phyloP scores from a whole-genome alignment of 83 land plant genomes.

The Isoetes engelmannii region DNA sequence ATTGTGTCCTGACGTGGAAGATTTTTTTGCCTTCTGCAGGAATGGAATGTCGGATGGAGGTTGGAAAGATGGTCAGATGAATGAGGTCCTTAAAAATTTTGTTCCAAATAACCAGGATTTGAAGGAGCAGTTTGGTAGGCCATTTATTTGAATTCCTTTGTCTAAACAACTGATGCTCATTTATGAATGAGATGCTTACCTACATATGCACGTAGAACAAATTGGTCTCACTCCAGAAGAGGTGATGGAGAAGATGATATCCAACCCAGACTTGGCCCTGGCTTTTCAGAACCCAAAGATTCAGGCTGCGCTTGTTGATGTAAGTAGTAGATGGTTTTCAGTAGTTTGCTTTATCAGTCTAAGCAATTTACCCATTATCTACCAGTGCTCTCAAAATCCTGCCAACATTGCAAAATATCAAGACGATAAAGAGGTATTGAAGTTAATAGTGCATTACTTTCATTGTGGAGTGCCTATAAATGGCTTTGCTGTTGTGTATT shows the following conservation, averaged over 20 bases:
- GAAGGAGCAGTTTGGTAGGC: conserved; percentile 88
- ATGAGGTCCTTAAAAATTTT: conserved; percentile 73
- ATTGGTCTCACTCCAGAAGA: conserved; percentile 95
- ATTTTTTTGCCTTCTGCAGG: conserved; percentile 29
- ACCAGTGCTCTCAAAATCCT: conserved; percentile 95
- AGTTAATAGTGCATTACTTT: not conserved
- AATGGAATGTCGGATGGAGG: conserved; percentile 70
- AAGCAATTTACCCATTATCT: not conserved
- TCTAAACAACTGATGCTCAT: not conserved
- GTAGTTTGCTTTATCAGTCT: not conserved
- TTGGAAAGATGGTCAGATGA: conserved; percentile 53
- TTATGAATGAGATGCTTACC: not conserved
- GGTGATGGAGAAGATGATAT: conserved; percentile 88
- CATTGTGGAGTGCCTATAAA: not conserved
- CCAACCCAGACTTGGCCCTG: conserved; percentile 90
- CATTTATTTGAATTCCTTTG: conserved; percentile 5
- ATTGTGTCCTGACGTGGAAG: not conserved
- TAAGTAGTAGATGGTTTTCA: conserved; percentile 29
- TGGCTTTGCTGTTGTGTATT: not conserved
- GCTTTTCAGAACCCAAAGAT: conserved; percentile 96
- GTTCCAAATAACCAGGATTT: conserved; percentile 78
- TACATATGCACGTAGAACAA: conserved; percentile 54
- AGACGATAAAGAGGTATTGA: conserved; percentile 85
- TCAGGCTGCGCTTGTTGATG: conserved; percentile 96
- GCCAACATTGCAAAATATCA: conserved; percentile 85